Conservation (phyloP, 1,284 basidiomycete species). For the Fistulina hepatica region DNA sequence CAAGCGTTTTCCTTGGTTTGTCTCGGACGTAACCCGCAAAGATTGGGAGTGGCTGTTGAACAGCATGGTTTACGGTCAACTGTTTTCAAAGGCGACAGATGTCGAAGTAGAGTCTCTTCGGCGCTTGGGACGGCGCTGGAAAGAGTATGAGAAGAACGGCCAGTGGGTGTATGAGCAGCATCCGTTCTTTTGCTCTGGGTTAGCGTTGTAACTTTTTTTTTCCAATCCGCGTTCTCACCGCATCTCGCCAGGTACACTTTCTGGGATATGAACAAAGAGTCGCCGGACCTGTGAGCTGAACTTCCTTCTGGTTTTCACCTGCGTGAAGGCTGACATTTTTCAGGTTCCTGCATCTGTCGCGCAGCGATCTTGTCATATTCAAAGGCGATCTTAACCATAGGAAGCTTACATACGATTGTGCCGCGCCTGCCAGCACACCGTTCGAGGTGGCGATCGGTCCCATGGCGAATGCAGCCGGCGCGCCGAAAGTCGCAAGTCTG, state of each 20-base stretch:
- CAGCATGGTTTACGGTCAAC: conserved; percentile 77
- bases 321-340: no score
- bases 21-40: conserved; percentile 93
- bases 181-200: conserved; percentile 94
- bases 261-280: conserved; percentile 86
- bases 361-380: conserved; percentile 90
- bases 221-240: no score
- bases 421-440: conserved; percentile 82
- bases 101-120: conserved; percentile 76
- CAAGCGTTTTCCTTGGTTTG: conserved; percentile 87
- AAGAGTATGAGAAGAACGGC: conserved; percentile 91
- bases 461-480: conserved; percentile 81
- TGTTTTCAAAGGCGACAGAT: conserved; percentile 76
- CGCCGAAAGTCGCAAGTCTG: conserved; percentile 78
- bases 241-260: no score
- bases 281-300: conserved; percentile 88
- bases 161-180: conserved; percentile 96
- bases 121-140: conserved; percentile 82
- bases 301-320: no score
- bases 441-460: conserved; percentile 92
- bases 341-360: conserved; percentile 89
- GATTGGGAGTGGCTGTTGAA: conserved; percentile 95
- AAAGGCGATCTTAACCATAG: conserved; percentile 94
- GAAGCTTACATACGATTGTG: conserved; percentile 88
- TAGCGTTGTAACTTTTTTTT: no score